These are phyloP conservation scores for Fusarium xyrophilum DNA, from an alignment of 2,329 filamentous ascomycete genomes.

Conservation along the genomic window DNA sequence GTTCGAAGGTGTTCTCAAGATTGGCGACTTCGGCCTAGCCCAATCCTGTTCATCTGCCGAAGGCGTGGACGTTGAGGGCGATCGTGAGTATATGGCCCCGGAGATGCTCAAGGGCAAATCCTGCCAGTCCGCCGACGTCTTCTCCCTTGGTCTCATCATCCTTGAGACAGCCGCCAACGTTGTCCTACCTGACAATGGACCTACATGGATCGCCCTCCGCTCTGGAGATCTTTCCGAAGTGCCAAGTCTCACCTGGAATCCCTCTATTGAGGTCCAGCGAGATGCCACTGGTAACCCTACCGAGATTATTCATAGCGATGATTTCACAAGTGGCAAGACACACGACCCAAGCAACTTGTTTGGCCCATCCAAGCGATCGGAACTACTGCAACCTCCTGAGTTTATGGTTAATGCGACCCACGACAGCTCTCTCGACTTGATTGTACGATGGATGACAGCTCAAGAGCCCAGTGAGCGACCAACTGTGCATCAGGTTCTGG, in stretches of 20 bases:
- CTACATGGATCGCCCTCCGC: slow-evolving; percentile 87
- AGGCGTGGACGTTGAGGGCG: slow-evolving; percentile 87
- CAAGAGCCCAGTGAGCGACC: slow-evolving; percentile 78
- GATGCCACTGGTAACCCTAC: slow-evolving; percentile 68
- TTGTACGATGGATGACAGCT: slow-evolving; percentile 88
- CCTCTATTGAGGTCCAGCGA: slow-evolving; percentile 71
- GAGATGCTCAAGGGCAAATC: slow-evolving; percentile 87
- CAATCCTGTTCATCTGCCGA: slow-evolving; percentile 76
- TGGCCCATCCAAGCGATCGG: slow-evolving; percentile 56
- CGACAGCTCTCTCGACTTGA: slow-evolving; percentile 77
- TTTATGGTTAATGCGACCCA: slow-evolving; percentile 87
- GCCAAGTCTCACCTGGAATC: slow-evolving; percentile 84
- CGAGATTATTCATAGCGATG: slow-evolving; percentile 49
- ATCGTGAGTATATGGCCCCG: slow-evolving; percentile 94
- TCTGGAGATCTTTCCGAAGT: slow-evolving; percentile 89
- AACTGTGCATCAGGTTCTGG: slow-evolving; percentile 74
- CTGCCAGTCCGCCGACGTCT: slow-evolving; percentile 91
- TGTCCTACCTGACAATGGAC: slow-evolving; percentile 89
- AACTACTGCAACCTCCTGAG: slow-evolving; percentile 69
- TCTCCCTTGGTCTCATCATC: slow-evolving; percentile 92
- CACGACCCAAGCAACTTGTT: slow-evolving; percentile 50
- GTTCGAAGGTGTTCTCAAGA: slow-evolving; percentile 82
- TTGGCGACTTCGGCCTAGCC: slow-evolving; percentile 86
- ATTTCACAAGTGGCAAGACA: slow-evolving; percentile 43
- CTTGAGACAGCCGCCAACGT: slow-evolving; percentile 95